Evolutionary conservation across 306 rosid genomes (phyloP).

Genomic region (Quercus aquifolioides): DNA sequence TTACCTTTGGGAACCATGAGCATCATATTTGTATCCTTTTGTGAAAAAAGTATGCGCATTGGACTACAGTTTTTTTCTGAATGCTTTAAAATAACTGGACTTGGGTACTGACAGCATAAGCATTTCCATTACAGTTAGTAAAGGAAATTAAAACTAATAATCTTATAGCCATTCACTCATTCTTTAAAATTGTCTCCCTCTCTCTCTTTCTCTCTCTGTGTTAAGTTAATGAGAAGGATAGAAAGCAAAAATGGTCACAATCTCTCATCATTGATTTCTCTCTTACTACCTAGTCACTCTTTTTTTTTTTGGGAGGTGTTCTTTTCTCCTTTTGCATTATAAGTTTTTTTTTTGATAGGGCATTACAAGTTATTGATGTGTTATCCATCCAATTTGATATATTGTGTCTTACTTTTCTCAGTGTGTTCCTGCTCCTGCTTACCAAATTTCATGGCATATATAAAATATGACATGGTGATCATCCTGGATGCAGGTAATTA

Average conservation of each 20-base stretch:
- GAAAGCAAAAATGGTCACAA: not conserved
- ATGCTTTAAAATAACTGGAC: too few species aligned
- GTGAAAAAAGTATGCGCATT: too few species aligned
- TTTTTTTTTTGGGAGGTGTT: not conserved
- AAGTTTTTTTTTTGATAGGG: too few species aligned
- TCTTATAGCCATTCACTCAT: not conserved
- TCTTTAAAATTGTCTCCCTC: not conserved
- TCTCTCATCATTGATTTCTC: not conserved
- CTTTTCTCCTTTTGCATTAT: not conserved
- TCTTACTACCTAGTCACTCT: not conserved
- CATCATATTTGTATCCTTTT: too few species aligned
- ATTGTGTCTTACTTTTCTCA: not conserved
- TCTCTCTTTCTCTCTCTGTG: not conserved
- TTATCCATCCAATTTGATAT: not conserved
- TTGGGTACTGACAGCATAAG: too few species aligned
- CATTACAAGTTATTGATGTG: not conserved
- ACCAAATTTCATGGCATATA: not conserved
- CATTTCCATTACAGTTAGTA: too few species aligned
- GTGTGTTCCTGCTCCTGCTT: slow-evolving; percentile 5
- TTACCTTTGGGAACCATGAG: too few species aligned
- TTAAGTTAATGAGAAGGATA: not conserved
- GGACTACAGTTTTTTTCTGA: too few species aligned
- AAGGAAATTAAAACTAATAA: not conserved
- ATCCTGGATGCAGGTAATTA: slow-evolving; percentile 64
- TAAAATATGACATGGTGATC: slow-evolving; percentile 1